phyloP scores from a whole-genome alignment of 2,329 filamentous ascomycete genomes.

The Penicillium sp. region DNA sequence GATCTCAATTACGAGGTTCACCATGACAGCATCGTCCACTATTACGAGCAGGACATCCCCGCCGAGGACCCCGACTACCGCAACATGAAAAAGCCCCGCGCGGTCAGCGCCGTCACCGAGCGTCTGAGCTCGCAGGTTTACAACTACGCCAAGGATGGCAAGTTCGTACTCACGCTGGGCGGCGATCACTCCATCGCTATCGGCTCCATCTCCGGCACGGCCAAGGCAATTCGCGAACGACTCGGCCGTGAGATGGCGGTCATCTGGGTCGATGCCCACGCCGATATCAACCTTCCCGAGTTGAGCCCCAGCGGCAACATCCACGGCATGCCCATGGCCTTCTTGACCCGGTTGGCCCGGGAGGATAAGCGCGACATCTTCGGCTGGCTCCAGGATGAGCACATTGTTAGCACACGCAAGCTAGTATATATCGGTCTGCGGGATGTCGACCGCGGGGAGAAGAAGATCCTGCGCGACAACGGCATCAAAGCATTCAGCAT shows the following conservation, averaged over 20 bases:
- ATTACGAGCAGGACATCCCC: constrained; percentile 72
- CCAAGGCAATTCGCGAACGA: constrained; percentile 79
- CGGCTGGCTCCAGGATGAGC: constrained; percentile 71
- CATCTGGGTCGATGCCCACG: constrained; percentile 97
- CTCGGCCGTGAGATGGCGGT: constrained; percentile 80
- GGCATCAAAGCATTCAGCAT: constrained; percentile 96
- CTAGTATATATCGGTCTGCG: constrained; percentile 94
- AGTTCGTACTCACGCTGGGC: constrained; percentile 86
- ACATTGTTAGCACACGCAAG: constrained; percentile 65
- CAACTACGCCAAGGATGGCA: constrained; percentile 72
- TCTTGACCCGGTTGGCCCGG: constrained; percentile 77
- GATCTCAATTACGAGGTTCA: constrained; percentile 86
- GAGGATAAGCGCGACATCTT: constrained; percentile 76
- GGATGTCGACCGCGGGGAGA: constrained; percentile 91
- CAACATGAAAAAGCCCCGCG: constrained; percentile 88
- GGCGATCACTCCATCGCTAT: constrained; percentile 97
- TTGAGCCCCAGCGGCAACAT: constrained; percentile 86
- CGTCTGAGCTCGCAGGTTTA: constrained; percentile 81
- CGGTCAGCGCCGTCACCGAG: constrained; percentile 79
- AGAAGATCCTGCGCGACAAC: constrained; percentile 81
- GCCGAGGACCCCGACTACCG: constrained; percentile 69
- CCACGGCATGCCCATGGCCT: constrained; percentile 95
- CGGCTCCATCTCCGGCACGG: constrained; percentile 81
- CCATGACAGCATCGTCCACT: constrained; percentile 77
- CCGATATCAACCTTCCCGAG: constrained; percentile 96